Evolutionary conservation across 306 rosid species (phyloP).

Genomic region (Vicia sativa): DNA sequence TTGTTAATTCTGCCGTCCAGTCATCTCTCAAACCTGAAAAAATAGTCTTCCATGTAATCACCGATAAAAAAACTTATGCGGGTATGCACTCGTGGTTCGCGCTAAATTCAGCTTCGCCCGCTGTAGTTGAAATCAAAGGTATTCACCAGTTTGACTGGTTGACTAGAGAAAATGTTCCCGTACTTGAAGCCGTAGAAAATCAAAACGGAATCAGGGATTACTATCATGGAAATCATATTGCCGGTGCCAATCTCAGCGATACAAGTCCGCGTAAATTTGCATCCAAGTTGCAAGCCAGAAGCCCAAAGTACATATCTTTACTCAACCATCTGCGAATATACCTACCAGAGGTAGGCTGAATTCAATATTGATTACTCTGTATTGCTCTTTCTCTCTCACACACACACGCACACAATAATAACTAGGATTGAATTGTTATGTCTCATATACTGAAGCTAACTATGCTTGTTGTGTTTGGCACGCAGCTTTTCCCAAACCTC

Average conservation of each 20-base stretch:
- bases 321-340: slow-evolving; percentile 98
- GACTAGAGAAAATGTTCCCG: slow-evolving; percentile 98
- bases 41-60: slow-evolving; percentile 96
- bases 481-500: slow-evolving; percentile 93
- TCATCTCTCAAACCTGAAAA: slow-evolving; percentile 79
- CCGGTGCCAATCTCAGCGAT: slow-evolving; percentile 85
- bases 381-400: background rate
- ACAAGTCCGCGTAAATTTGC: slow-evolving; percentile 86
- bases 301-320: slow-evolving; percentile 95
- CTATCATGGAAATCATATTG: slow-evolving; percentile 93
- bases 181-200: slow-evolving; percentile 97
- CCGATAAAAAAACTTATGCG: slow-evolving; percentile 95
- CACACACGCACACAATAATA: too few species aligned
- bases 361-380: slow-evolving; percentile 25
- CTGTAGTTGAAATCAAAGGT: slow-evolving; percentile 93
- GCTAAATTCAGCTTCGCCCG: slow-evolving; percentile 80
- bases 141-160: slow-evolving; percentile 99
- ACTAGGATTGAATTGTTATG: too few species aligned
- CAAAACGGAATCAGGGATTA: slow-evolving; percentile 88
- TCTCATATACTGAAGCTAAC: slow-evolving; percentile 25
- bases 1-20: slow-evolving; percentile 90
- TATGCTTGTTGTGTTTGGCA: slow-evolving; percentile 37
- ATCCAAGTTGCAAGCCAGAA: slow-evolving; percentile 92
- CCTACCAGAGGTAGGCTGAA: slow-evolving; percentile 82
- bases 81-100: slow-evolving; percentile 99